These are phyloP conservation scores for Phellopilus nigrolimitatus DNA, from an alignment of 1,284 basidiomycete species.

Conservation along the genomic window DNA sequence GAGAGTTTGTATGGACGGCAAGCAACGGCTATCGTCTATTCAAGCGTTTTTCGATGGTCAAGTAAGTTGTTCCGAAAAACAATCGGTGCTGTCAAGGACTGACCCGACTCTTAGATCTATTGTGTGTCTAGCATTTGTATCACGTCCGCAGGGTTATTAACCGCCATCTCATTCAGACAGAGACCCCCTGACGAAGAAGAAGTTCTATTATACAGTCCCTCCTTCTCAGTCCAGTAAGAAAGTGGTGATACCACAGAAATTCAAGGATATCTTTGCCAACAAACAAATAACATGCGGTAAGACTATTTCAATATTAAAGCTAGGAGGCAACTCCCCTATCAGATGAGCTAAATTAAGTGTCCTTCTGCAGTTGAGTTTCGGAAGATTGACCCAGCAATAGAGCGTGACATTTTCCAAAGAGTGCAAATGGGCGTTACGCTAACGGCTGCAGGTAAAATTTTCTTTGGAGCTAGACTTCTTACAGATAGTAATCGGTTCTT, in stretches of 20 bases:
- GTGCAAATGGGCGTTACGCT: conserved; percentile 69
- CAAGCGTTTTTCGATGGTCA: conserved; percentile 66
- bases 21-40: conserved; percentile 70
- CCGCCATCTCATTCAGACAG: conserved; percentile 34
- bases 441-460: conserved; percentile 52
- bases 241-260: conserved; percentile 13
- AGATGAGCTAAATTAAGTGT: too few species aligned
- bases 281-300: conserved; percentile 17
- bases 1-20: conserved; percentile 71
- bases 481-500: neutral
- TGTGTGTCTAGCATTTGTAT: conserved; percentile 34
- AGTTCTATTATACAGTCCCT: conserved; percentile 16
- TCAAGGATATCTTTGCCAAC: conserved; percentile 7
- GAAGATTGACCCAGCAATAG: conserved; percentile 35
- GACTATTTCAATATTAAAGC: neutral
- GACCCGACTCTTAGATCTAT: conserved; percentile 37
- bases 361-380: conserved; percentile 52
- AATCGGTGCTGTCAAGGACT: neutral
- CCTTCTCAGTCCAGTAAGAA: conserved; percentile 3
- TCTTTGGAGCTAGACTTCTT: neutral
- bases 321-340: too few species aligned
- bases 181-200: conserved; percentile 35
- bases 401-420: conserved; percentile 71
- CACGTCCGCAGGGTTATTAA: neutral
- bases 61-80: conserved; percentile 37